Evolutionary conservation across 192 early-diverging fungal species (phyloP).

Genomic region (Pilaira anomala): DNA sequence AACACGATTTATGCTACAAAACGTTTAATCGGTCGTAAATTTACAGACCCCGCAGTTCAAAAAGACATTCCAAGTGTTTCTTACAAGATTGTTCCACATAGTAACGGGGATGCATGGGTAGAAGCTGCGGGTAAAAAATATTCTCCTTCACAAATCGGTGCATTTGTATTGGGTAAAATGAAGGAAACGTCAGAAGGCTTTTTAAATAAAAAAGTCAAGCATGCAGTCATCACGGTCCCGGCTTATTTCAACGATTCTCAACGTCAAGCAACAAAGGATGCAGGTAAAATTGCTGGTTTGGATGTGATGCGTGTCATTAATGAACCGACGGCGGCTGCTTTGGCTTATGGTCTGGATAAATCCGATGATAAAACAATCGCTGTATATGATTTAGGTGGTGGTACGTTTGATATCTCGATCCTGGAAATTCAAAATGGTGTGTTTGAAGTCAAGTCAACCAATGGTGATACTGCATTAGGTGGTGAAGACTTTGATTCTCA

Average conservation of each 20-base stretch:
- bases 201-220: slow-evolving; percentile 77
- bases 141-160: slow-evolving; percentile 94
- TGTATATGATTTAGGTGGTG: slow-evolving; percentile 90
- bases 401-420: slow-evolving; percentile 91
- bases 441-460: slow-evolving; percentile 91
- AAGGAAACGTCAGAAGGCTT: slow-evolving; percentile 91
- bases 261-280: slow-evolving; percentile 85
- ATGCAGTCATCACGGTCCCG: slow-evolving; percentile 90
- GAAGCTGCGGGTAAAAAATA: slow-evolving; percentile 90
- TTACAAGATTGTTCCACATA: slow-evolving; percentile 93
- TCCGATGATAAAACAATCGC: slow-evolving; percentile 71
- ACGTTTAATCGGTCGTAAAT: slow-evolving; percentile 94
- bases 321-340: slow-evolving; percentile 83
- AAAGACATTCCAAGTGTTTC: slow-evolving; percentile 86
- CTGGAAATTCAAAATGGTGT: slow-evolving; percentile 86
- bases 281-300: slow-evolving; percentile 77
- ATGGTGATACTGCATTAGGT: slow-evolving; percentile 75
- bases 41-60: slow-evolving; percentile 84
- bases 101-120: slow-evolving; percentile 98
- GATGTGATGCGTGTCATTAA: slow-evolving; percentile 84
- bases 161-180: slow-evolving; percentile 98
- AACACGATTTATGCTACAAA: slow-evolving; percentile 98
- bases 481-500: slow-evolving; percentile 59
- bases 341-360: slow-evolving; percentile 77
- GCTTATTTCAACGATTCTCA: slow-evolving; percentile 92